Percentiles rank a stretch among this genome's conserved stretches.
phyloP scores from a whole-genome alignment of 177 flowering plant genomes.

The Telopea speciosissima region DNA sequence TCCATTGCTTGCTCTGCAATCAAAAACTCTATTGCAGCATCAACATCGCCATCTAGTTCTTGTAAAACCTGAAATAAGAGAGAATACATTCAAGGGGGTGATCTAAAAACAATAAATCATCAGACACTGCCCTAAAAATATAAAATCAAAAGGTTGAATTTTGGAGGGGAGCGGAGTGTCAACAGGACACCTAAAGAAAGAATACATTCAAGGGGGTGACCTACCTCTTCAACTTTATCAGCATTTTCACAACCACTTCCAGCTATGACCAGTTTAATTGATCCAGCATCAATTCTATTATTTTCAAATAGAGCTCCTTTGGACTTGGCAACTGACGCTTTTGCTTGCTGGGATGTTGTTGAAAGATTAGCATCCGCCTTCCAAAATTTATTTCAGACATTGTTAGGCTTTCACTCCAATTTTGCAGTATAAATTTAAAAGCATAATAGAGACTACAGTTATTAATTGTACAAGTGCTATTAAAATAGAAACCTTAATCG shows the following conservation, averaged over 20 bases:
- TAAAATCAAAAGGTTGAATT: too few species aligned
- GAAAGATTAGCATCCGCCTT: constrained; percentile 85
- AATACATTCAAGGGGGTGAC: neutral
- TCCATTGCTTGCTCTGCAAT: constrained; percentile 50
- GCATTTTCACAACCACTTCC: constrained; percentile 63
- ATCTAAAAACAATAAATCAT: neutral
- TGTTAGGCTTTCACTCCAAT: constrained; percentile 21
- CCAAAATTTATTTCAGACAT: constrained; percentile 23
- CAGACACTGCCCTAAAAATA: neutral
- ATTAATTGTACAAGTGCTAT: neutral
- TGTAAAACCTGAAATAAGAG: constrained; percentile 41
- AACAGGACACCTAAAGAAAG: too few species aligned
- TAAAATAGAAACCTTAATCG: constrained; percentile 53
- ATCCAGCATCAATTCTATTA: constrained; percentile 25
- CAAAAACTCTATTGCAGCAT: constrained; percentile 76
- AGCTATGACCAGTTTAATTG: constrained; percentile 56
- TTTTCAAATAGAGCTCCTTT: constrained; percentile 19
- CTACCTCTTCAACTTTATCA: constrained; percentile 64
- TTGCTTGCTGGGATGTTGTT: constrained; percentile 41
- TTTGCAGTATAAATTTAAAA: neutral
- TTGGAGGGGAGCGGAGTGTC: too few species aligned
- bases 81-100: neutral
- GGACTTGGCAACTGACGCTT: constrained; percentile 32
- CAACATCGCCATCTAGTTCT: constrained; percentile 65
- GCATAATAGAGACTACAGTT: neutral